Conservation (phyloP, 1,284 basidiomycete genomes). For the Tetrapyrgos nigripes region DNA sequence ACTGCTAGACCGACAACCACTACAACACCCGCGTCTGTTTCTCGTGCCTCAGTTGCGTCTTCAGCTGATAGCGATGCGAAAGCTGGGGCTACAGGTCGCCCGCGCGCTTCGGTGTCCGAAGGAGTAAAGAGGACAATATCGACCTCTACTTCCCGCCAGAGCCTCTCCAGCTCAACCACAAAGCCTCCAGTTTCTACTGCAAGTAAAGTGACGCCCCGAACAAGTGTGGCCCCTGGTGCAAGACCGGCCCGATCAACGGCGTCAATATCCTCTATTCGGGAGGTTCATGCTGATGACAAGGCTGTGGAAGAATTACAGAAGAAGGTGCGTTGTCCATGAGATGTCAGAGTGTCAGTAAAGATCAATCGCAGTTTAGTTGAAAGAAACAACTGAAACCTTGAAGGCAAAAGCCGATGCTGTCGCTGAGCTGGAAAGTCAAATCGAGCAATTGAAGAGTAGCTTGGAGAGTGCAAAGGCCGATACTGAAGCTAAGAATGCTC, state of each 20-base stretch:
- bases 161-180: slow-evolving; percentile 34
- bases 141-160: slow-evolving; percentile 42
- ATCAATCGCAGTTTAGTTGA: slow-evolving; percentile 50
- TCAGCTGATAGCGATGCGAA: slow-evolving; percentile 49
- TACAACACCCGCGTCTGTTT: slow-evolving; percentile 34
- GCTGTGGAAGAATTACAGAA: slow-evolving; percentile 63
- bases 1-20: slow-evolving; percentile 39
- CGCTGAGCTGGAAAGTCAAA: slow-evolving; percentile 55
- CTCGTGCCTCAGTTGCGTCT: slow-evolving; percentile 57
- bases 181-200: slow-evolving; percentile 33
- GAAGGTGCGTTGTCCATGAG: slow-evolving; percentile 50
- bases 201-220: slow-evolving; percentile 29
- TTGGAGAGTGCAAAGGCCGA: slow-evolving; percentile 57
- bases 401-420: slow-evolving; percentile 56
- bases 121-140: slow-evolving; percentile 53
- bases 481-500: slow-evolving; percentile 49
- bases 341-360: slow-evolving; percentile 21
- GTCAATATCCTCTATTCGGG: slow-evolving; percentile 75
- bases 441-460: slow-evolving; percentile 56
- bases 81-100: slow-evolving; percentile 42
- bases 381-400: slow-evolving; percentile 58
- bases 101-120: slow-evolving; percentile 63
- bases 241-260: slow-evolving; percentile 51
- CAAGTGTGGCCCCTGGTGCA: slow-evolving; percentile 29
- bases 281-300: slow-evolving; percentile 63